Conservation (phyloP, 106 monocot genomes). For the Vanilla planifolia region DNA sequence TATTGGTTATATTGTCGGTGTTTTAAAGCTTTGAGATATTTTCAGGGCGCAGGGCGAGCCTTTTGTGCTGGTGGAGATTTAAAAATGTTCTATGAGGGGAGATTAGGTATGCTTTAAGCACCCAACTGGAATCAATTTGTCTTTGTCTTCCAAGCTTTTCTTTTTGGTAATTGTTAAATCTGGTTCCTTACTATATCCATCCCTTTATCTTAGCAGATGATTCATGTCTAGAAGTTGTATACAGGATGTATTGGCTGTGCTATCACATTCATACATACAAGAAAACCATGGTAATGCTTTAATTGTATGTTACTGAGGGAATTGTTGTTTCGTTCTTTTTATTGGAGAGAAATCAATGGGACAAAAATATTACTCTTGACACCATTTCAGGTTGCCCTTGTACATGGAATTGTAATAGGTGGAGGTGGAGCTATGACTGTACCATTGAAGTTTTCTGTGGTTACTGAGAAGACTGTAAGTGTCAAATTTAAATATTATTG, state of each 20-base stretch:
- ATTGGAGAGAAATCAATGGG: neutral
- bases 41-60: slow-evolving; percentile 74
- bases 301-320: neutral
- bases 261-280: slow-evolving; percentile 90
- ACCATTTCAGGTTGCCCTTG: slow-evolving; percentile 67
- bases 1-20: slow-evolving; percentile 3
- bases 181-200: neutral
- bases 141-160: neutral
- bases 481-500: neutral
- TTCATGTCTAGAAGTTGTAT: slow-evolving; percentile 79
- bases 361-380: neutral
- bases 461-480: slow-evolving; percentile 85
- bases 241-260: slow-evolving; percentile 97
- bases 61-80: slow-evolving; percentile 91
- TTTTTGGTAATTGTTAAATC: neutral
- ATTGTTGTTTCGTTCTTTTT: neutral
- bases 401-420: slow-evolving; percentile 84
- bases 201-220: slow-evolving; percentile 26
- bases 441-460: slow-evolving; percentile 73
- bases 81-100: slow-evolving; percentile 84
- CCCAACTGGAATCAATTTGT: neutral
- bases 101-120: slow-evolving; percentile 27
- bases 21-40: neutral
- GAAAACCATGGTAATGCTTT: slow-evolving; percentile 54
- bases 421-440: slow-evolving; percentile 73